Evolutionary conservation across 2,329 filamentous ascomycete species (phyloP).

Genomic region (Acephala macrosclerotiorum): DNA sequence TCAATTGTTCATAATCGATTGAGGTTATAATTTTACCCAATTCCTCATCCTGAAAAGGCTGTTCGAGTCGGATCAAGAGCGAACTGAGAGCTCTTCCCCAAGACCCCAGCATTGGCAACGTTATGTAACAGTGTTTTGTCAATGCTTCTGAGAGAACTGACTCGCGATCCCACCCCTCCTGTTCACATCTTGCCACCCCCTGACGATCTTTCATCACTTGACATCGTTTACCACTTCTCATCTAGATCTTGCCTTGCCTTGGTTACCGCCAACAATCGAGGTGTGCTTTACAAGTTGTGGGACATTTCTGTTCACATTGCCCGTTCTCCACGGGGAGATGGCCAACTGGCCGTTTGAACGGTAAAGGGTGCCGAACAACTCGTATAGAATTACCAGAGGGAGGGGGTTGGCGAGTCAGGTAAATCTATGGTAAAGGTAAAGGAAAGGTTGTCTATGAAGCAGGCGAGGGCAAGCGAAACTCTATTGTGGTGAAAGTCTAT

Average conservation of each 20-base stretch:
- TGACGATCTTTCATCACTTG: neutral
- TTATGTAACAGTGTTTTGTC: slow-evolving; percentile 6
- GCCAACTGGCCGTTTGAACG: too few species aligned
- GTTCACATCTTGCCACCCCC: neutral
- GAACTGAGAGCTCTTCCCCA: neutral
- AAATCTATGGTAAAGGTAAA: too few species aligned
- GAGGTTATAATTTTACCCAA: neutral
- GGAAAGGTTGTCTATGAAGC: too few species aligned
- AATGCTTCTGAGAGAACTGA: neutral
- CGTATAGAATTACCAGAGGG: too few species aligned
- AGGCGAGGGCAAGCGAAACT: too few species aligned
- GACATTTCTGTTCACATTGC: too few species aligned
- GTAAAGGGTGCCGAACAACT: too few species aligned
- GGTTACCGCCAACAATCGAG: too few species aligned
- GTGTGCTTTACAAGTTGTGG: too few species aligned
- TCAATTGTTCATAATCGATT: too few species aligned
- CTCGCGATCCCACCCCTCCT: neutral
- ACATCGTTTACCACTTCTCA: neutral
- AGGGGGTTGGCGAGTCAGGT: too few species aligned
- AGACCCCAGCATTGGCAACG: neutral
- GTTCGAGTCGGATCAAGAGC: neutral
- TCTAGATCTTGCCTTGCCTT: neutral
- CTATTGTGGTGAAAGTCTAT: neutral
- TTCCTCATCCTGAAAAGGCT: neutral
- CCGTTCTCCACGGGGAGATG: too few species aligned